A percentile compares a stretch with the other conserved stretches of the same genome.
Conservation (phyloP, 2,329 filamentous ascomycete species). For the Pseudocercospora pini-densiflorae region DNA sequence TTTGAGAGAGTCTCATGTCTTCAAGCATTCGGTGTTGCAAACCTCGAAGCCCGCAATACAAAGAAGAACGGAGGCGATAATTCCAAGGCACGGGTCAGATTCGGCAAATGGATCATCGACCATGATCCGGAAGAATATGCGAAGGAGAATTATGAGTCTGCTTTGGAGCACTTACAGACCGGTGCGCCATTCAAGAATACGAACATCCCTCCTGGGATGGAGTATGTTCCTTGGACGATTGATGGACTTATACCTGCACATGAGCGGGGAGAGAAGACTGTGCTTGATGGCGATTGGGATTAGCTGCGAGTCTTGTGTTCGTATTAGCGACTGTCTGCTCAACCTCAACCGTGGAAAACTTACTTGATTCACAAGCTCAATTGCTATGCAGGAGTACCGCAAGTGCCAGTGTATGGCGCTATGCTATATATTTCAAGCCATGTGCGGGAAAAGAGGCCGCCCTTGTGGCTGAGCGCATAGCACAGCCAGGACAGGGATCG, state of each 20-base stretch:
- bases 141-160: constrained; percentile 5
- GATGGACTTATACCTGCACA: constrained; percentile 5
- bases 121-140: constrained; percentile 17
- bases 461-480: too few species aligned
- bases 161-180: constrained; percentile 1
- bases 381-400: too few species aligned
- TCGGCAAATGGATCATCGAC: constrained; percentile 13
- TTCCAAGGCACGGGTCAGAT: background rate
- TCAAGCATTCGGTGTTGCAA: constrained; percentile 9
- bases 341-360: too few species aligned
- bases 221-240: constrained; percentile 29
- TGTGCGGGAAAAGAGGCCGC: too few species aligned
- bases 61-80: constrained; percentile 6
- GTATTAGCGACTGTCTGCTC: too few species aligned
- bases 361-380: too few species aligned
- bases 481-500: too few species aligned
- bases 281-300: constrained; percentile 16
- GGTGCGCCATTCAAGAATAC: constrained; percentile 32
- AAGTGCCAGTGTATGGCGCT: too few species aligned
- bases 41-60: constrained; percentile 14
- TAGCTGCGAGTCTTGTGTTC: too few species aligned
- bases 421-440: too few species aligned
- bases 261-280: constrained; percentile 8
- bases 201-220: constrained; percentile 23
- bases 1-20: constrained; percentile 3